phyloP scores from a whole-genome alignment of 306 rosid species.

The Pyrus bretschneideri region DNA sequence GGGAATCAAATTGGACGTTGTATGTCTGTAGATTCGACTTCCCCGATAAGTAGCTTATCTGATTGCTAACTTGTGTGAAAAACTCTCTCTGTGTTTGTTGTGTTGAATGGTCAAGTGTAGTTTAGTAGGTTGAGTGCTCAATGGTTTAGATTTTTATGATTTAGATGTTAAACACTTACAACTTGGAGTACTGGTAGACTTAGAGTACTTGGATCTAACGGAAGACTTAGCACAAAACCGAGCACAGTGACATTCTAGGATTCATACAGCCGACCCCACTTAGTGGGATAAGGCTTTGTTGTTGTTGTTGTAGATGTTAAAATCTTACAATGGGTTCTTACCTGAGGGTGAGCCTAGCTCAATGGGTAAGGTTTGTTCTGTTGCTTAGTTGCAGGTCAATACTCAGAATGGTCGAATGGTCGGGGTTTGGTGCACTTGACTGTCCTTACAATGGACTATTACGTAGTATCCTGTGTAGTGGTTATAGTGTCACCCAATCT shows the following conservation, averaged over 20 bases:
- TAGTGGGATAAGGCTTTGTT: too few relatives aligned
- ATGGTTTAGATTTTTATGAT: not conserved
- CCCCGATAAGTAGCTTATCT: not conserved
- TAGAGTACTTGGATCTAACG: too few relatives aligned
- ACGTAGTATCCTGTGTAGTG: not conserved
- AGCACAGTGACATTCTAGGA: too few relatives aligned
- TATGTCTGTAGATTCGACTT: not conserved
- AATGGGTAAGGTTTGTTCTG: not conserved
- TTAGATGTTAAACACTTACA: not conserved
- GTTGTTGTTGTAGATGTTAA: not conserved
- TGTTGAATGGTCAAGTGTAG: not conserved
- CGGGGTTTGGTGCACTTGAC: not conserved
- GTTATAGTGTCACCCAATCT: not conserved
- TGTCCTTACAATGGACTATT: not conserved
- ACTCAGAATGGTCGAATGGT: not conserved
- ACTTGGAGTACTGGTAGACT: too few relatives aligned
- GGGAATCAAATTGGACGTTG: not conserved
- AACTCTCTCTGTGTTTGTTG: not conserved
- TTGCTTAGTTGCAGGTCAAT: not conserved
- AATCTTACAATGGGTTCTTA: not conserved
- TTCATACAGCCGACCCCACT: too few relatives aligned
- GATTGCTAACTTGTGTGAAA: not conserved
- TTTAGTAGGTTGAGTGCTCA: not conserved
- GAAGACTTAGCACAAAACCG: too few relatives aligned
- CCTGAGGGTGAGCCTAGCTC: not conserved